A percentile compares a stretch with the other conserved stretches of the same genome.
These are phyloP conservation scores for Zea mays DNA, from an alignment of 176 grass and related monocot species.

Conservation along the genomic window Zm-B73-REFERENCE-NAM-5.0 NC_050101.1:169884001-169884500, in stretches of 20 bases:
- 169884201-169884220: not conserved
- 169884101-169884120: not conserved
- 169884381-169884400: conserved; percentile 8
- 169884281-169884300: conserved; percentile 1
- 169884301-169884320: not conserved
- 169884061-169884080: too few relatives aligned
- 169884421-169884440: not conserved
- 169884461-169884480: not conserved
- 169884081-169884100: not conserved
- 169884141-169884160: not conserved
- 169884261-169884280: not conserved
- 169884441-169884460: not conserved
- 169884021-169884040: too few relatives aligned
- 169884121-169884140: not conserved
- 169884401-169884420: conserved; percentile 1
- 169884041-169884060: too few relatives aligned
- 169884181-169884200: not conserved
- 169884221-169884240: conserved; percentile 31
- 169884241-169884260: not conserved
- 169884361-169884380: not conserved
- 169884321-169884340: not conserved
- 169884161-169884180: not conserved
- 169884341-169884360: conserved; percentile 1
- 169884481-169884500: not conserved
- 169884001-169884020: too few relatives aligned